These are phyloP conservation scores for Diaporthe sp. DNA, from an alignment of 2,329 filamentous ascomycete species.

Conservation along the genomic window DNA sequence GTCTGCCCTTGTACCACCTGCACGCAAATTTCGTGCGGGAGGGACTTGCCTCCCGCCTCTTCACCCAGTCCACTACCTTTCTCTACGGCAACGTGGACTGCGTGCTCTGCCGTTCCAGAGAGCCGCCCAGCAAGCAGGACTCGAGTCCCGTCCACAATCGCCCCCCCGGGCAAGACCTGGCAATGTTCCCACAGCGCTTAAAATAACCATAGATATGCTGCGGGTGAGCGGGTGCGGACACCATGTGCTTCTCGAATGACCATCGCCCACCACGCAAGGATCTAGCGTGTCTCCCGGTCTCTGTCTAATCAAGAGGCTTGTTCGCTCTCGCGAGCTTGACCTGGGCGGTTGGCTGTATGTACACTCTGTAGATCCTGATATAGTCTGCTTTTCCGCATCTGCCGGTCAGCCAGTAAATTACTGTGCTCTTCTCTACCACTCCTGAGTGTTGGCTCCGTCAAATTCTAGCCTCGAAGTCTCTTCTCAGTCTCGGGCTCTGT, in stretches of 20 bases:
- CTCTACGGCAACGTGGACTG: not conserved
- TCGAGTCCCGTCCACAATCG: not conserved
- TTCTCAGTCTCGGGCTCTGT: not conserved
- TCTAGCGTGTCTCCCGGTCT: not conserved
- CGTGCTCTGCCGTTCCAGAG: not conserved
- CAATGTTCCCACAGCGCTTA: slow-evolving; percentile 35
- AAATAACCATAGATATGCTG: slow-evolving; percentile 27
- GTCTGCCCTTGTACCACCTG: not conserved
- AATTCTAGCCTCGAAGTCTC: not conserved
- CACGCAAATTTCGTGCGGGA: not conserved
- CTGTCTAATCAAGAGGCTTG: slow-evolving; percentile 32
- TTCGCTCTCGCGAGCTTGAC: not conserved
- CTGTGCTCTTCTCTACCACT: slow-evolving; percentile 13
- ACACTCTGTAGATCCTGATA: slow-evolving; percentile 28
- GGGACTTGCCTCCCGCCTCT: not conserved
- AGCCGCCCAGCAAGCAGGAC: slow-evolving; percentile 11
- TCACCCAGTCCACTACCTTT: not conserved
- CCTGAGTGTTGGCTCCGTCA: not conserved
- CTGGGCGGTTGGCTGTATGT: slow-evolving; percentile 34
- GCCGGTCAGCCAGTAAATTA: not conserved
- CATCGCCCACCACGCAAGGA: slow-evolving; percentile 26
- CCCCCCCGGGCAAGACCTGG: not conserved
- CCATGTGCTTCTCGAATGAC: slow-evolving; percentile 35
- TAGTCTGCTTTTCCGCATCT: slow-evolving; percentile 28
- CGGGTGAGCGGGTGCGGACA: slow-evolving; percentile 35